Base-by-base conservation (phyloP, 352 stramenopile species). In the Poterioochromonas sp. region DNA sequence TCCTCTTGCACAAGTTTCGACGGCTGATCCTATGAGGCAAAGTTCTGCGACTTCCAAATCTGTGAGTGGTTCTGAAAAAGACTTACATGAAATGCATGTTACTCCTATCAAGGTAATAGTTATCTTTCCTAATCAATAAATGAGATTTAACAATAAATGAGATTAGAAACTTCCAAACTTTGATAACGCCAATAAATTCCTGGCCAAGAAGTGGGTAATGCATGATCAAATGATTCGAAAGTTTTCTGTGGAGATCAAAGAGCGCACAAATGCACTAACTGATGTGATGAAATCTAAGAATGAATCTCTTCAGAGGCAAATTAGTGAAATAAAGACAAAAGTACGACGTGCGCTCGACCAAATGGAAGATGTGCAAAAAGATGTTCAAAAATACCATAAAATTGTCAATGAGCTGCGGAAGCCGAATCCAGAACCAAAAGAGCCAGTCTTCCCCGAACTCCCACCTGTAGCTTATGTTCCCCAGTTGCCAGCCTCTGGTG, bases 91-190 rank as follows among this genome's bases (percentile, higher is more conserved):
- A n/a, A n/a, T n/a, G n/a, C n/a, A n/a, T n/a, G n/a, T n/a, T n/a
- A n/a, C n/a, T n/a, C n/a, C n/a, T n/a, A n/a, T n/a, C n/a, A n/a
- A n/a, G n/a, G n/a, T n/a, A n/a, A n/a, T n/a, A n/a, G n/a, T n/a
- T n/a, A n/a, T n/a, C n/a, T n/a, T n/a, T n/a, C n/a, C n/a, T n/a
- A n/a, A n/a, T n/a, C n/a, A n/a, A n/a, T n/a, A n/a, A n/a, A n/a
- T n/a, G n/a, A n/a, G n/a, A n/a, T n/a, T n/a, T n/a, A n/a, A n/a
- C n/a, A n/a, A n/a, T n/a, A n/a, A n/a, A n/a, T n/a, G n/a, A n/a
- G n/a, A n/a, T n/a, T n/a, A n/a, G n/a, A n/a, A n/a, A n/a, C 47
- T 58, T 32, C 71, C 71, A 1, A 78, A 78, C 47, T 78, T 78
- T 37, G 35, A 65, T 34, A 68, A 41, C 32, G 37, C 49, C 3